A percentile compares a stretch with the other conserved stretches of the same genome.
phyloP scores from a whole-genome alignment of 129 eudicot species.

The Calendula officinalis region DNA sequence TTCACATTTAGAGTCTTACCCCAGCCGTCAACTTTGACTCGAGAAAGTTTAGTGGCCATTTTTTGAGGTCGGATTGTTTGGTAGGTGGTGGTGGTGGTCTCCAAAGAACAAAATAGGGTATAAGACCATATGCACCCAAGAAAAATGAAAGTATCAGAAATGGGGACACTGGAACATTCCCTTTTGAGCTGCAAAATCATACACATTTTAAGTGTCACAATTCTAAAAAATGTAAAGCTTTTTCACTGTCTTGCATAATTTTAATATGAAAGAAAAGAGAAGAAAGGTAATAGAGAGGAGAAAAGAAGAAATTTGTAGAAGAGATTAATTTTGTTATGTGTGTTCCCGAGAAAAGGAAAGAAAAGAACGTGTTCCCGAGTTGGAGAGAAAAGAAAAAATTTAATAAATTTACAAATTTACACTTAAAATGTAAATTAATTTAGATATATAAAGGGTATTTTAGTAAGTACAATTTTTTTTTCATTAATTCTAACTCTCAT shows the following conservation, averaged over 20 bases:
- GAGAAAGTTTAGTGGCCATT: conserved; percentile 86
- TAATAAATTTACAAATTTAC: too few relatives aligned
- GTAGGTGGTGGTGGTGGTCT: conserved; percentile 82
- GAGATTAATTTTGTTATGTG: too few relatives aligned
- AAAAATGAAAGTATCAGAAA: conserved; percentile 69
- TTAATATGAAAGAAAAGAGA: too few relatives aligned
- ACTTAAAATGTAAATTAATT: too few relatives aligned
- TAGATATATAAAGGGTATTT: too few relatives aligned
- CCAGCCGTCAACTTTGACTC: conserved; percentile 95
- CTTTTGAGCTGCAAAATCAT: conserved; percentile 62
- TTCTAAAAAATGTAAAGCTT: neutral
- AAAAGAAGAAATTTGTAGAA: too few relatives aligned
- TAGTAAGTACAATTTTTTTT: too few relatives aligned
- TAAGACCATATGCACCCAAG: conserved; percentile 87
- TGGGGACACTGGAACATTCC: conserved; percentile 77
- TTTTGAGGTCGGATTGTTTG: conserved; percentile 68
- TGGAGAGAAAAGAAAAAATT: too few relatives aligned
- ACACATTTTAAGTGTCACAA: neutral
- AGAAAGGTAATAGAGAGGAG: too few relatives aligned
- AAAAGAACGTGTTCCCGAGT: too few relatives aligned
- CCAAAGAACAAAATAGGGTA: conserved; percentile 96
- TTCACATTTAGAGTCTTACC: conserved; percentile 41
- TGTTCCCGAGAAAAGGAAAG: too few relatives aligned
- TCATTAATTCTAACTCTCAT: too few relatives aligned
- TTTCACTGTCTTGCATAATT: neutral